Evolutionary conservation across 192 early-diverging fungal species (phyloP).

Genomic region (Gamsiella multidivaricata): DNA sequence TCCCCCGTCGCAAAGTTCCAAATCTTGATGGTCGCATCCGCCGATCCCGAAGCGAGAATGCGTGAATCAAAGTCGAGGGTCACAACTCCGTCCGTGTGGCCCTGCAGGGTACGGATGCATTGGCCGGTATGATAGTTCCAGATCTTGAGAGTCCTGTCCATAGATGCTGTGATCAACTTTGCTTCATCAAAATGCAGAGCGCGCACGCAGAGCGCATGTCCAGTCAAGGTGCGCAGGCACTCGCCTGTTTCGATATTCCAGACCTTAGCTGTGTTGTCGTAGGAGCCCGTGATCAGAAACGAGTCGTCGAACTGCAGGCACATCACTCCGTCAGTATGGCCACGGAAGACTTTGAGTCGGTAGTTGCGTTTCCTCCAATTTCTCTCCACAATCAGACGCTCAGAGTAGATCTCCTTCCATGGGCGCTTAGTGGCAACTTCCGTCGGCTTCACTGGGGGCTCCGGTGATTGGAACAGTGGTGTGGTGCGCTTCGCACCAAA

Average conservation of each 20-base stretch:
- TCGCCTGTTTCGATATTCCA: conserved; percentile 92
- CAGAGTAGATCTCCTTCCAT: conserved; percentile 97
- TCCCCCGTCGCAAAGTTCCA: conserved; percentile 82
- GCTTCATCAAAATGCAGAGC: conserved; percentile 94
- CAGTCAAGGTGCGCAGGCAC: conserved; percentile 77
- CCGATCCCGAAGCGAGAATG: conserved; percentile 87
- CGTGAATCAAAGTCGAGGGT: conserved; percentile 84
- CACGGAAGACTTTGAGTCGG: conserved; percentile 67
- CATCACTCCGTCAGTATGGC: conserved; percentile 92
- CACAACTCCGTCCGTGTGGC: conserved; percentile 82
- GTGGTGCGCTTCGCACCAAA: conserved; percentile 16
- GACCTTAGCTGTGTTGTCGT: conserved; percentile 87
- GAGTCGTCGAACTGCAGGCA: conserved; percentile 90
- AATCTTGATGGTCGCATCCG: conserved; percentile 86
- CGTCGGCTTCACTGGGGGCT: conserved; percentile 36
- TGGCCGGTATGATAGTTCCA: conserved; percentile 93
- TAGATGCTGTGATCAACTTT: conserved; percentile 92
- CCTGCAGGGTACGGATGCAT: conserved; percentile 84
- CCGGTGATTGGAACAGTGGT: conserved; percentile 44
- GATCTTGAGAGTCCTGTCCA: conserved; percentile 91
- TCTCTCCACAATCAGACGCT: conserved; percentile 89
- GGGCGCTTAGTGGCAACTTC: conserved; percentile 64
- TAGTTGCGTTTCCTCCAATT: conserved; percentile 94
- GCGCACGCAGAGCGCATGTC: conserved; percentile 89
- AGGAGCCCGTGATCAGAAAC: conserved; percentile 87